Evolutionary conservation across 768 basidiomycete genomes (phyloP).

Genomic region (Mycena indigotica): DNA sequence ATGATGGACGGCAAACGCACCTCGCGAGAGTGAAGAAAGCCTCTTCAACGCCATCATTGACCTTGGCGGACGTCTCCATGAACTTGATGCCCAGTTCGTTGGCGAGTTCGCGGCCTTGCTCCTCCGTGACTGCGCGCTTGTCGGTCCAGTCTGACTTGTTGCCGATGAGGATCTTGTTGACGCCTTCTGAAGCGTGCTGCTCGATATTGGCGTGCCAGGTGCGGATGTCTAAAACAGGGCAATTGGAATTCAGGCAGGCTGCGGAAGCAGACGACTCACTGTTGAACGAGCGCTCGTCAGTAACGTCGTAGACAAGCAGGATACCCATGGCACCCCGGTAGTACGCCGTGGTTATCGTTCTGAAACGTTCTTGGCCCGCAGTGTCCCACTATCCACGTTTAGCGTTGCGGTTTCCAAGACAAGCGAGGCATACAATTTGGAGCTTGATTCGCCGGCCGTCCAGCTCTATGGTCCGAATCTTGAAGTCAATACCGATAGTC

Average conservation of each 20-base stretch:
- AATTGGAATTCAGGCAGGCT: neutral
- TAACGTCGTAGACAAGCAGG: slow-evolving; percentile 98
- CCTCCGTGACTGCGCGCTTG: slow-evolving; percentile 79
- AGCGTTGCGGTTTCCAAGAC: neutral
- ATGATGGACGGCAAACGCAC: too few species aligned
- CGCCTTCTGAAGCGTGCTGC: slow-evolving; percentile 95
- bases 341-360: slow-evolving; percentile 99
- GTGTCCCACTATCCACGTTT: slow-evolving; percentile 85
- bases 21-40: slow-evolving; percentile 99
- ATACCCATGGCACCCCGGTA: slow-evolving; percentile 99
- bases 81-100: slow-evolving; percentile 93
- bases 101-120: slow-evolving; percentile 67
- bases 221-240: slow-evolving; percentile 12
- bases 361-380: slow-evolving; percentile 97
- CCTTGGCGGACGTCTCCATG: slow-evolving; percentile 99
- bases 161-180: slow-evolving; percentile 97
- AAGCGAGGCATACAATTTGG: slow-evolving; percentile 77
- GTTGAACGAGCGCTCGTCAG: slow-evolving; percentile 61
- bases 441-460: slow-evolving; percentile 98
- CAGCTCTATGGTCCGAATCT: slow-evolving; percentile 98
- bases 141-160: slow-evolving; percentile 98
- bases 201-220: slow-evolving; percentile 80
- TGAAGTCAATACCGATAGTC: slow-evolving; percentile 87
- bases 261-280: slow-evolving; percentile 46
- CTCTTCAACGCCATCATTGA: slow-evolving; percentile 97